A percentile compares a stretch with the other conserved stretches of the same genome.
Conservation (phyloP, 805 yeast genomes). For the Pichia paraexigua region DNA sequence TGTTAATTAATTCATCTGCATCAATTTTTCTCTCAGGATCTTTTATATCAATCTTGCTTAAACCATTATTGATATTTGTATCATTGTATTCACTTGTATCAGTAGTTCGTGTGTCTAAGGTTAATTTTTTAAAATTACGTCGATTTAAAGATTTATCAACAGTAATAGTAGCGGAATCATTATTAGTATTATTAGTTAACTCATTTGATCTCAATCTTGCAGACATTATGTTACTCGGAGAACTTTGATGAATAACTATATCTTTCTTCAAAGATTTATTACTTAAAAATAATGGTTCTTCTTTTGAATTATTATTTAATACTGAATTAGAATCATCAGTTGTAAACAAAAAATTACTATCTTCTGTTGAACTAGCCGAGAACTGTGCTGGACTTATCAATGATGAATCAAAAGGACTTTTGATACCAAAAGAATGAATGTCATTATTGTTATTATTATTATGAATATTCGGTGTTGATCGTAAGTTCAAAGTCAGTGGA, state of each 20-base stretch:
- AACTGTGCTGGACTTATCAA: slow-evolving; percentile 3
- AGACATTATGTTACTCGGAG: slow-evolving; percentile 9
- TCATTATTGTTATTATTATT: background rate
- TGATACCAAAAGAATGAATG: background rate
- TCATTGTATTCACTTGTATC: background rate
- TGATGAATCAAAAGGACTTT: background rate
- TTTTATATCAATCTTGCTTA: slow-evolving; percentile 11
- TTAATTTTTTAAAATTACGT: slow-evolving; percentile 50
- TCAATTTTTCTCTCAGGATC: slow-evolving; percentile 27
- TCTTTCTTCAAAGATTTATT: background rate
- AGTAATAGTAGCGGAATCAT: background rate
- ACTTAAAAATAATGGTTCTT: background rate
- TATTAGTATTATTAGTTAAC: background rate
- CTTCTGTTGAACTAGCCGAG: slow-evolving; percentile 10
- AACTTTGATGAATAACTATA: slow-evolving; percentile 10
- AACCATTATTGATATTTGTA: background rate
- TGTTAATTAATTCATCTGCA: slow-evolving; percentile 33
- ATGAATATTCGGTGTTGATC: background rate
- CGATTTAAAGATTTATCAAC: slow-evolving; percentile 37
- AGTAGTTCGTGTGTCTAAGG: slow-evolving; percentile 24
- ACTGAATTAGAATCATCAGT: background rate
- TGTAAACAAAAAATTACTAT: background rate
- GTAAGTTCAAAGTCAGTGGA: background rate
- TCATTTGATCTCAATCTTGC: slow-evolving; percentile 1
- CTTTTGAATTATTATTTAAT: background rate